Base-by-base conservation (phyloP, 192 early-diverging fungal genomes). In the Backusella australiensis region DNA sequence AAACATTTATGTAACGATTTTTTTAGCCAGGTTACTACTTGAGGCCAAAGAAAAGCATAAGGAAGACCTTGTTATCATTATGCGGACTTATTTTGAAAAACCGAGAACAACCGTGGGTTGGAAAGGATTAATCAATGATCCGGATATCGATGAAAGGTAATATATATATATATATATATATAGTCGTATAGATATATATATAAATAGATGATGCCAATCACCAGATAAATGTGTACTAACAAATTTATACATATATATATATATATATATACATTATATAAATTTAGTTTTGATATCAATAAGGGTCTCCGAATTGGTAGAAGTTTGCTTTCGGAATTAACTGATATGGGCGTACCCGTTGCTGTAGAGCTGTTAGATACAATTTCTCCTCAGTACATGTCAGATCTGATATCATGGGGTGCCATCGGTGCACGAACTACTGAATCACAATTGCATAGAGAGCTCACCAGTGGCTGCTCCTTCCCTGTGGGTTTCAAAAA, bases 31-130 rank as follows among this genome's bases (percentile, higher is more conserved):
- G 21, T 36, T 52, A 17, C 67, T 81, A 9, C 41, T 75, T 19
- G 38, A 65, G 21, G 73, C 73, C 1, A 69, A 71, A n/a, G 91
- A 93, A 35, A 79, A 86, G 69, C 83, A 92, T 70, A 83, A 89
- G 56, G 89, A 90, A 41, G 94, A 96, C 14, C 77, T 99, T 76
- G 84, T 93, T 41, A 93, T 99, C 76, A 86, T 99, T 74, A 99
- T 99, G 97, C 90, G 97, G 53, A 91, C 94, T 67, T 99, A 99
- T 90, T 98, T 99, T 91, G 97, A 99, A 79, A 99, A 99, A 87
- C 97, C 97, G 65, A 87, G 97, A 75, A 98, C 97, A 4, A 99
- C 97, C 9, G 96, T 98, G 56, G 97, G 93, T 29, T 94, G 92
- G 94, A 93, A 93, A 82, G 93, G 93, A 11, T 82, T 95, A 36